Evolutionary conservation across 108 stramenopile genomes (phyloP).

Genomic region (Fistulifera solaris): DNA sequence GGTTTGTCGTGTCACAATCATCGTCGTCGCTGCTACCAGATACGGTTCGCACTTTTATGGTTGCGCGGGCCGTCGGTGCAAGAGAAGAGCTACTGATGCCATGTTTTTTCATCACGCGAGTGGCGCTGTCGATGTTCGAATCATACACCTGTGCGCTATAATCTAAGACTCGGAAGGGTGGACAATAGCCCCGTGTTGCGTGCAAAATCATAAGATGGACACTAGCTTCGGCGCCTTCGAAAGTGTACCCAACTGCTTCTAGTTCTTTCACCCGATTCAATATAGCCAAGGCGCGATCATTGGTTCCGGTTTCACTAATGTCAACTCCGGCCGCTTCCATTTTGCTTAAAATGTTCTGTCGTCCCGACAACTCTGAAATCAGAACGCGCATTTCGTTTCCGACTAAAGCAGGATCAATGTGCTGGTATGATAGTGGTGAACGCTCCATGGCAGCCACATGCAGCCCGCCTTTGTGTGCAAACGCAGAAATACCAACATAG

Average conservation of each 20-base stretch:
- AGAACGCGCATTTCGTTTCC: constrained; percentile 80
- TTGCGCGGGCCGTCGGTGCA: constrained; percentile 63
- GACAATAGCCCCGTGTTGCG: constrained; percentile 73
- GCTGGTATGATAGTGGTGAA: constrained; percentile 75
- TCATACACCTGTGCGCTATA: constrained; percentile 83
- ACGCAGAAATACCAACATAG: constrained; percentile 83
- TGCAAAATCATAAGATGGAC: constrained; percentile 92
- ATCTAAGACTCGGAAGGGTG: constrained; percentile 83
- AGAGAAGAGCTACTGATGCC: constrained; percentile 1
- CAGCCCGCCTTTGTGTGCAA: constrained; percentile 94
- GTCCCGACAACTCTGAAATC: constrained; percentile 81
- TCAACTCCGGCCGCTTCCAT: constrained; percentile 61
- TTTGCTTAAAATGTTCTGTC: constrained; percentile 87
- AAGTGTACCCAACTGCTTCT: constrained; percentile 86
- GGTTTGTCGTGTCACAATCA: constrained; percentile 1
- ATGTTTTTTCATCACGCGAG: constrained; percentile 46
- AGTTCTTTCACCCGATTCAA: constrained; percentile 78
- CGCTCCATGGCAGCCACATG: constrained; percentile 90
- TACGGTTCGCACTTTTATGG: constrained; percentile 75
- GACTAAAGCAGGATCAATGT: constrained; percentile 77
- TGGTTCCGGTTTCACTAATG: constrained; percentile 14
- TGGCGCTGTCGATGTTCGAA: constrained; percentile 69
- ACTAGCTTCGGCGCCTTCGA: constrained; percentile 91
- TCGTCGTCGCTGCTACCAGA: background rate
- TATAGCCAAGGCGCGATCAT: constrained; percentile 71